These are phyloP conservation scores for Globisporangium splendens DNA, from an alignment of 352 stramenopile genomes.

Conservation along the genomic window DNA sequence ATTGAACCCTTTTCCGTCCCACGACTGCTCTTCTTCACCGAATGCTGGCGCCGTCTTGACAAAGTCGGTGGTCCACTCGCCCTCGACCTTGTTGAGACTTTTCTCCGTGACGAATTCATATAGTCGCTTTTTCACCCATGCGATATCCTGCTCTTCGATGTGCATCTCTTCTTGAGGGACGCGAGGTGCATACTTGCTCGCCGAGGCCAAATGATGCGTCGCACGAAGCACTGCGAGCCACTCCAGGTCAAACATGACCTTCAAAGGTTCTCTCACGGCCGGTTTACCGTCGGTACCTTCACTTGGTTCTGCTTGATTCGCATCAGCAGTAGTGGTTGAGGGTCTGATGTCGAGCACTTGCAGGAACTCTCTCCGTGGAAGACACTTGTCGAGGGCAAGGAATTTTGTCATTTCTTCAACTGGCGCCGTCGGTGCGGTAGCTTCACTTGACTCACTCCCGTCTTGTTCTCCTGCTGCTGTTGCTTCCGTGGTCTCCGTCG, in stretches of 20 bases:
- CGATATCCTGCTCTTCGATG: slow-evolving; percentile 76
- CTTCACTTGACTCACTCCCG: not conserved
- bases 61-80: slow-evolving; percentile 80
- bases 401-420: slow-evolving; percentile 83
- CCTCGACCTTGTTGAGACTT: slow-evolving; percentile 36
- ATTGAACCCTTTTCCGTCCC: slow-evolving; percentile 16
- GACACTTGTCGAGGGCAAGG: slow-evolving; percentile 99
- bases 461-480: not conserved
- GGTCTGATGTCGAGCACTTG: slow-evolving; percentile 88
- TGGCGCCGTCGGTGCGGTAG: not conserved
- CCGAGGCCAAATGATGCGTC: slow-evolving; percentile 88
- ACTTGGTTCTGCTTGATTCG: not conserved
- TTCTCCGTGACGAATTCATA: slow-evolving; percentile 53
- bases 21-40: slow-evolving; percentile 33
- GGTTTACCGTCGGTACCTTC: not conserved
- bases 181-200: slow-evolving; percentile 51
- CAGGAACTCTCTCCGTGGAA: slow-evolving; percentile 93
- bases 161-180: slow-evolving; percentile 72
- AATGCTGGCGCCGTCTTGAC: slow-evolving; percentile 68
- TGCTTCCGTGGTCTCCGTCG: not conserved
- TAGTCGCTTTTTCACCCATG: slow-evolving; percentile 58
- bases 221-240: slow-evolving; percentile 93
- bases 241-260: slow-evolving; percentile 92
- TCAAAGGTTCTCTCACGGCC: slow-evolving; percentile 22
- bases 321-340: not conserved